Conservation (phyloP, 2,329 filamentous ascomycete species). For the Neopestalotiopsis clavispora region DNA sequence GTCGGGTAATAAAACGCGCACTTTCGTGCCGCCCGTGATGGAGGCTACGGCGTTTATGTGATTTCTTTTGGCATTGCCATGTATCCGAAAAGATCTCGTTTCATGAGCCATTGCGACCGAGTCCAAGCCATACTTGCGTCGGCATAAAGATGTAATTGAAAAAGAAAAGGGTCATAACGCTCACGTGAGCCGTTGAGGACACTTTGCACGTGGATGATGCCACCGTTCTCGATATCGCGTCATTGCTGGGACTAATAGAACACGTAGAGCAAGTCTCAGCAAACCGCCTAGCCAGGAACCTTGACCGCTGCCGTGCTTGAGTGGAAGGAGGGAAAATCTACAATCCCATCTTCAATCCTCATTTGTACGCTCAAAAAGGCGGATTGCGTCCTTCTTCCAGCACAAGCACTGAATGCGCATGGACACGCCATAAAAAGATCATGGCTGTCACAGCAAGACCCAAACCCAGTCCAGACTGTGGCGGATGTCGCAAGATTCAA, state of each 20-base stretch:
- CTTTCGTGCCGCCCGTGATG: background rate
- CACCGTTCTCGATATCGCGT: slow-evolving; percentile 13
- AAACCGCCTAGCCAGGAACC: background rate
- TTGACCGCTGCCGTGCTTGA: too few species aligned
- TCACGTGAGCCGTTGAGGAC: background rate
- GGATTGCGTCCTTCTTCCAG: background rate
- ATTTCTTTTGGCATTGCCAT: background rate
- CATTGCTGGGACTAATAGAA: slow-evolving; percentile 6
- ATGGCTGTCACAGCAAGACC: slow-evolving; percentile 12
- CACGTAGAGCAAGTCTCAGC: background rate
- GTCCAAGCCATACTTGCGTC: background rate
- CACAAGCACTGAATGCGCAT: too few species aligned
- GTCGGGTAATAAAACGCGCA: background rate
- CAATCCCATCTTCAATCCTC: background rate
- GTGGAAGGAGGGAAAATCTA: too few species aligned
- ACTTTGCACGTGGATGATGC: slow-evolving; percentile 14
- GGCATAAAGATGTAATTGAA: background rate
- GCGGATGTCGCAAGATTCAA: slow-evolving; percentile 31
- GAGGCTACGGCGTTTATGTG: background rate
- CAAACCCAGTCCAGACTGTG: slow-evolving; percentile 23
- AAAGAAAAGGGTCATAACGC: background rate
- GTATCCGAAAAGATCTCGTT: background rate
- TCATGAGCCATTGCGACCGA: background rate
- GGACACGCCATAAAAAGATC: background rate
- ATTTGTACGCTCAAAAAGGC: background rate